phyloP scores from a whole-genome alignment of 2,329 filamentous ascomycete species.

The Fusarium nurragi region DNA sequence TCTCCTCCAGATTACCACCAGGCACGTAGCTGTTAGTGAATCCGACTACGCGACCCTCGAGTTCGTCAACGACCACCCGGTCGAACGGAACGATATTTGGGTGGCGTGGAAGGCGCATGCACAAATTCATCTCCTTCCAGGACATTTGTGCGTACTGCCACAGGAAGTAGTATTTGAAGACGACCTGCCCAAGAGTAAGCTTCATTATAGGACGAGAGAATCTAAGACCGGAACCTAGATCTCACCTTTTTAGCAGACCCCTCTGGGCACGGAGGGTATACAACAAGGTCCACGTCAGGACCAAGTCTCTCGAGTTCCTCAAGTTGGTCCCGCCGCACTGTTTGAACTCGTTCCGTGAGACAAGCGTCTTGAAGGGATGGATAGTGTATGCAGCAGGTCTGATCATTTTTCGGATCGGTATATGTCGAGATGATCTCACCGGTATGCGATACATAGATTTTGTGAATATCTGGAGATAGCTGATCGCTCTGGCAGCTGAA shows the following conservation, averaged over 20 bases:
- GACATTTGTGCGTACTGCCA: constrained; percentile 24
- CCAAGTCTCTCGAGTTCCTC: constrained; percentile 44
- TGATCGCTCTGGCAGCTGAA: constrained; percentile 28
- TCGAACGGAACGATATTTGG: constrained; percentile 50
- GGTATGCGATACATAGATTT: constrained; percentile 36
- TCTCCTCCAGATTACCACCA: constrained; percentile 46
- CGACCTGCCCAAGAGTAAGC: constrained; percentile 3
- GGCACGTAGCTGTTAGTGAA: constrained; percentile 49
- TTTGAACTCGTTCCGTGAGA: constrained; percentile 32
- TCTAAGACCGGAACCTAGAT: not conserved
- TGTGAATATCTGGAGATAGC: constrained; percentile 27
- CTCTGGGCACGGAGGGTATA: fast-evolving
- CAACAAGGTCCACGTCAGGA: constrained; percentile 43
- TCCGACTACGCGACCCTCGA: constrained; percentile 47
- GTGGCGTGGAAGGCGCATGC: constrained; percentile 49
- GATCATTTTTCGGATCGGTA: constrained; percentile 41
- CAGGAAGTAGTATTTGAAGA: constrained; percentile 50
- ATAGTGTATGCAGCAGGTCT: constrained; percentile 42
- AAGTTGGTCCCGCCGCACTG: constrained; percentile 35
- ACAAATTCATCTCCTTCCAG: constrained; percentile 50
- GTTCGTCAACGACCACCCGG: constrained; percentile 46
- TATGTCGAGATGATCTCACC: constrained; percentile 39
- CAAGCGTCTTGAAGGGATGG: constrained; percentile 35
- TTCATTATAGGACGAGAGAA: not conserved
- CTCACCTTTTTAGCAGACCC: not conserved